phyloP scores from a whole-genome alignment of 495 filamentous ascomycete genomes.

The Trichoderma asperelloides region DNA sequence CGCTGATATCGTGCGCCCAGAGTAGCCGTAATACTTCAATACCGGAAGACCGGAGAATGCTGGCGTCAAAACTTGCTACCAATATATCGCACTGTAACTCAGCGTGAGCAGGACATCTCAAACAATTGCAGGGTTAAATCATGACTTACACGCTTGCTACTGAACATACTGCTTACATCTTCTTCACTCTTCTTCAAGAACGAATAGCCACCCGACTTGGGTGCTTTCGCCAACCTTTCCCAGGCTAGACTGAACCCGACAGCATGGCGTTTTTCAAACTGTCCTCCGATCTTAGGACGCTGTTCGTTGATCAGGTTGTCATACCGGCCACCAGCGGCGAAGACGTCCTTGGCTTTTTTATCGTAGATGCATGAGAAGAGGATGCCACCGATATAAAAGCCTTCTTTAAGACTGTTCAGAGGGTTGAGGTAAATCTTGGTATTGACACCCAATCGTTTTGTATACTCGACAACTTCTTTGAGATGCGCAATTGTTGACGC shows the following conservation, averaged over 20 bases:
- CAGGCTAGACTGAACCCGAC: conserved; percentile 91
- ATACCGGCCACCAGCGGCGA: conserved; percentile 91
- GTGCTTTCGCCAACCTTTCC: conserved; percentile 69
- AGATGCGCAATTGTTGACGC: conserved; percentile 72
- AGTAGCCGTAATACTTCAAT: conserved; percentile 69
- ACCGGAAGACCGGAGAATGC: conserved; percentile 64
- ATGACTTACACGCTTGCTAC: conserved; percentile 49
- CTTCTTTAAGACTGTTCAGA: conserved; percentile 82
- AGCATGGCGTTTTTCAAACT: conserved; percentile 52
- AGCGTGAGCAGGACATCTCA: conserved; percentile 14
- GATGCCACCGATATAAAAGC: conserved; percentile 81
- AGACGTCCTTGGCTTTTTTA: conserved; percentile 70
- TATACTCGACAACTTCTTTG: conserved; percentile 62
- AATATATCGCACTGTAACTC: conserved; percentile 67
- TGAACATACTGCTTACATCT: conserved; percentile 48
- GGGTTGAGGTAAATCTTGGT: conserved; percentile 79
- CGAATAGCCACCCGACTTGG: conserved; percentile 47
- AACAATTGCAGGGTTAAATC: neutral
- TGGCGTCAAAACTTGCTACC: conserved; percentile 74
- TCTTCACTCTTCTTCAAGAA: conserved; percentile 60
- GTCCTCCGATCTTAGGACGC: conserved; percentile 46
- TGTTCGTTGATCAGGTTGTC: conserved; percentile 74
- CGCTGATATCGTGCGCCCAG: conserved; percentile 75
- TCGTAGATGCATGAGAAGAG: conserved; percentile 91
- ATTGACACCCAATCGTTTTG: conserved; percentile 62